These are phyloP conservation scores for Colletotrichum noveboracense DNA, from an alignment of 2,329 filamentous ascomycete species.

Conservation along the genomic window DNA sequence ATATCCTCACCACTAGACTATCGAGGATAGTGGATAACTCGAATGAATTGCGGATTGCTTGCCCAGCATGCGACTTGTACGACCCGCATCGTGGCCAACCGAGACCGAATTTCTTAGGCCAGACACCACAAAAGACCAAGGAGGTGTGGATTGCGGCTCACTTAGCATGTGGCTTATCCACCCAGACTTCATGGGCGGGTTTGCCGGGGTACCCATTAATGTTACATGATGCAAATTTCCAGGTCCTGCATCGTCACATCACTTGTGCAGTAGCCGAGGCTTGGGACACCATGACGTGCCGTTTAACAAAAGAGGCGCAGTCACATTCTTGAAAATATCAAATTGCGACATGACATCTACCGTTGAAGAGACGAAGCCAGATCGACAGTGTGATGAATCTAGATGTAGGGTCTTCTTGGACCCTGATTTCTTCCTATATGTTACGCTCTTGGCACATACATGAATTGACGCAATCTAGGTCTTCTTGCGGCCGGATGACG, in stretches of 20 bases:
- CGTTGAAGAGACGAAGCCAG: neutral
- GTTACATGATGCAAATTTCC: neutral
- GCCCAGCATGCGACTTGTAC: neutral
- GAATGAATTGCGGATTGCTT: neutral
- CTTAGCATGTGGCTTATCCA: neutral
- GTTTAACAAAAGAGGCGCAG: neutral
- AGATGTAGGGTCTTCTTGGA: neutral
- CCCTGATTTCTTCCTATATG: neutral
- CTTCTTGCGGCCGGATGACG: neutral
- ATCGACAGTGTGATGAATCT: neutral
- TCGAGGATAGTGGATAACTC: neutral
- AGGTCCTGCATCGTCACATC: neutral
- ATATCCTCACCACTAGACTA: neutral
- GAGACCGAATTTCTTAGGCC: neutral
- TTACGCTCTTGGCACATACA: neutral
- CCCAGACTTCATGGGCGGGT: accelerated
- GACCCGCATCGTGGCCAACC: neutral
- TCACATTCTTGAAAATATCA: neutral
- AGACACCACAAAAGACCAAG: neutral
- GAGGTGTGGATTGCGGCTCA: neutral
- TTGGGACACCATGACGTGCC: neutral
- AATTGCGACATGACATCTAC: neutral
- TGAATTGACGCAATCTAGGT: neutral
- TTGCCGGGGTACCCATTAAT: no score
- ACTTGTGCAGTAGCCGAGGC: neutral